phyloP scores from a whole-genome alignment of 1,284 basidiomycete species.

The Malassezia globosa region DNA sequence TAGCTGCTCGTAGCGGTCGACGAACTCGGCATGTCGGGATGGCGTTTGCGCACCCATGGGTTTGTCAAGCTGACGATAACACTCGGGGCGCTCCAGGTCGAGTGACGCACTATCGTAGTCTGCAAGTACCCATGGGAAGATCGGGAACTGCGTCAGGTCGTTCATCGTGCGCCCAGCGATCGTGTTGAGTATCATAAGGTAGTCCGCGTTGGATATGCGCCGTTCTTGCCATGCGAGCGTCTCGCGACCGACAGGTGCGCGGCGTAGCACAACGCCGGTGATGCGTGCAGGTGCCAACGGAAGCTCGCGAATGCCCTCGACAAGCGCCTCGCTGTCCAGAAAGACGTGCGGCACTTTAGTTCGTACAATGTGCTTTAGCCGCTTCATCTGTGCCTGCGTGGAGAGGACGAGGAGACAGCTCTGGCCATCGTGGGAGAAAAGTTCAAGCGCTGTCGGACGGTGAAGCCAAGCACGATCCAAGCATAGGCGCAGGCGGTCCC shows the following conservation, averaged over 20 bases:
- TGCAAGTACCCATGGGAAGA: slow-evolving; percentile 78
- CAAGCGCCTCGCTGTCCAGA: slow-evolving; percentile 23
- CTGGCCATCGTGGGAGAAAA: slow-evolving; percentile 46
- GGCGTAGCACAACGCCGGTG: slow-evolving; percentile 23
- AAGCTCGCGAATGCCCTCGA: slow-evolving; percentile 24
- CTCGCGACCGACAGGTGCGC: slow-evolving; percentile 25
- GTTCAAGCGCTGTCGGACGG: slow-evolving; percentile 36
- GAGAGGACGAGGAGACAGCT: slow-evolving; percentile 42
- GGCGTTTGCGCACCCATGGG: slow-evolving; percentile 85
- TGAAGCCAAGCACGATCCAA: slow-evolving; percentile 35
- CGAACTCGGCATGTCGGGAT: slow-evolving; percentile 51
- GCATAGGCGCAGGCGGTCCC: slow-evolving; percentile 23
- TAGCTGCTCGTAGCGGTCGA: slow-evolving; percentile 60
- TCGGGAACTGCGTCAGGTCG: slow-evolving; percentile 84
- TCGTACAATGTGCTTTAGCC: slow-evolving; percentile 27
- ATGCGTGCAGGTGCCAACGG: slow-evolving; percentile 7
- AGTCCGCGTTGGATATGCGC: slow-evolving; percentile 43
- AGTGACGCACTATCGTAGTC: slow-evolving; percentile 69
- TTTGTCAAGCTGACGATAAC: slow-evolving; percentile 67
- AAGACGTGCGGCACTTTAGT: slow-evolving; percentile 27
- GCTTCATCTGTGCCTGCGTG: slow-evolving; percentile 22
- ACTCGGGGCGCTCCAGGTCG: slow-evolving; percentile 58
- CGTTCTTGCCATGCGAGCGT: slow-evolving; percentile 40
- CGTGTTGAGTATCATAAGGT: slow-evolving; percentile 46
- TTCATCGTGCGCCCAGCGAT: slow-evolving; percentile 44